Evolutionary conservation across 2,329 filamentous ascomycete genomes (phyloP).

Genomic region (Cladophialophora immunda): DNA sequence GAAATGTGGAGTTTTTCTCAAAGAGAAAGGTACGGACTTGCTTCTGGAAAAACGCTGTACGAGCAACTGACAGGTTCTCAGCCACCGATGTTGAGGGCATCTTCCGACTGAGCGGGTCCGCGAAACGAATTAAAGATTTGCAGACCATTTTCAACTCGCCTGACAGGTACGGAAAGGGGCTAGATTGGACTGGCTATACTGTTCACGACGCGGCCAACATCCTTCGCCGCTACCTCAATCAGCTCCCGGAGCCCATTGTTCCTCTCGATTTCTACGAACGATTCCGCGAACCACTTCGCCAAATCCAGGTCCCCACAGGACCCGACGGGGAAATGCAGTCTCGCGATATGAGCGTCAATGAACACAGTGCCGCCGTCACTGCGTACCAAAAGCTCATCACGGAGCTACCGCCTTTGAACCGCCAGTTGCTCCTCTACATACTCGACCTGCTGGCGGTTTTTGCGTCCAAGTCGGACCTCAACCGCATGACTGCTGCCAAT

Average conservation of each 20-base stretch:
- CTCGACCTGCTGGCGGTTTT: conserved; percentile 96
- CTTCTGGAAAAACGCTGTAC: conserved; percentile 2
- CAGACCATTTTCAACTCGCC: conserved; percentile 92
- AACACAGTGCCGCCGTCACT: conserved; percentile 77
- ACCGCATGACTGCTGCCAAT: conserved; percentile 96
- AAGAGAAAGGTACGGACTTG: conserved; percentile 83
- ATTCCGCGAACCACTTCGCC: conserved; percentile 83
- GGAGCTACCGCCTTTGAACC: conserved; percentile 88
- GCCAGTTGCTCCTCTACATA: conserved; percentile 93
- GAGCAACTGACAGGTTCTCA: conserved; percentile 54
- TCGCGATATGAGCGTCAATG: conserved; percentile 67
- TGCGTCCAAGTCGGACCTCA: conserved; percentile 93
- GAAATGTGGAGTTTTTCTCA: conserved; percentile 96
- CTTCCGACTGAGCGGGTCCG: conserved; percentile 92
- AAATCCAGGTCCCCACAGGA: conserved; percentile 73
- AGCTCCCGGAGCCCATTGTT: conserved; percentile 95
- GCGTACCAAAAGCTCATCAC: conserved; percentile 92
- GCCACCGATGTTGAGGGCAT: conserved; percentile 96
- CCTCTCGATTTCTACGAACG: conserved; percentile 91
- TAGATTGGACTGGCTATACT: conserved; percentile 97
- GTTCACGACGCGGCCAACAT: conserved; percentile 99
- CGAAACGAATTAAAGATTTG: conserved; percentile 97
- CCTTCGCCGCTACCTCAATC: conserved; percentile 91
- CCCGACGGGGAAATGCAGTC: conserved; percentile 70
- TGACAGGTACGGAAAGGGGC: conserved; percentile 92